phyloP scores from a whole-genome alignment of 2,329 filamentous ascomycete genomes.

The Cercospora sesami region DNA sequence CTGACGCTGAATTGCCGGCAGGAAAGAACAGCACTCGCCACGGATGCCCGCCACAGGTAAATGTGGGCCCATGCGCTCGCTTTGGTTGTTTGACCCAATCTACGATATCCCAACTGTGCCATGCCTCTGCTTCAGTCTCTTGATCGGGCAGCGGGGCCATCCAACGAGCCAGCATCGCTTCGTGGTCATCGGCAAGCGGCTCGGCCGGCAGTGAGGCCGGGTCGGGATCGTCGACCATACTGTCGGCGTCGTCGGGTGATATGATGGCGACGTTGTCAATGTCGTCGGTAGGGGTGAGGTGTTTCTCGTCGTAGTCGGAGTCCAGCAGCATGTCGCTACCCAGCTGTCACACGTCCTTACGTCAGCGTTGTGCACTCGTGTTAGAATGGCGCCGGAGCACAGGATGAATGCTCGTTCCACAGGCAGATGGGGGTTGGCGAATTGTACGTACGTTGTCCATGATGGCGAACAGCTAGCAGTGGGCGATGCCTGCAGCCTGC shows the following conservation, averaged over 20 bases:
- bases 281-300: constrained; percentile 44
- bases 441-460: constrained; percentile 14
- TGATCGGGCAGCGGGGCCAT: constrained; percentile 77
- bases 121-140: constrained; percentile 72
- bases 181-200: constrained; percentile 62
- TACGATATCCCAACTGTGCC: constrained; percentile 84
- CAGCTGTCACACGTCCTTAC: constrained; percentile 45
- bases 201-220: constrained; percentile 45
- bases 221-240: constrained; percentile 55
- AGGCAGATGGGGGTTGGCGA: neutral
- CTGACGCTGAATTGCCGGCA: constrained; percentile 82
- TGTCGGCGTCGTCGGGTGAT: constrained; percentile 56
- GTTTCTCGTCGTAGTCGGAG: constrained; percentile 62
- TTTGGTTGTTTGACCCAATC: constrained; percentile 75
- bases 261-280: constrained; percentile 58
- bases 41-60: constrained; percentile 81
- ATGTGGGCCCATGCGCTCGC: constrained; percentile 84
- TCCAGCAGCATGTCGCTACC: constrained; percentile 65
- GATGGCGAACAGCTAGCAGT: constrained; percentile 1
- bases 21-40: constrained; percentile 98
- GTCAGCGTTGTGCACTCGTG: constrained; percentile 30
- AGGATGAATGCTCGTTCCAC: neutral
- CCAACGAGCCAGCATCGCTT: constrained; percentile 80
- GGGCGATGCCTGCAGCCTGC: constrained; percentile 12
- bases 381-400: constrained; percentile 1